Evolutionary conservation across 2,329 filamentous ascomycete genomes (phyloP), one percentile per base, ranked within the genome.

Genomic region (Aspergillus costaricaensis): DNA sequence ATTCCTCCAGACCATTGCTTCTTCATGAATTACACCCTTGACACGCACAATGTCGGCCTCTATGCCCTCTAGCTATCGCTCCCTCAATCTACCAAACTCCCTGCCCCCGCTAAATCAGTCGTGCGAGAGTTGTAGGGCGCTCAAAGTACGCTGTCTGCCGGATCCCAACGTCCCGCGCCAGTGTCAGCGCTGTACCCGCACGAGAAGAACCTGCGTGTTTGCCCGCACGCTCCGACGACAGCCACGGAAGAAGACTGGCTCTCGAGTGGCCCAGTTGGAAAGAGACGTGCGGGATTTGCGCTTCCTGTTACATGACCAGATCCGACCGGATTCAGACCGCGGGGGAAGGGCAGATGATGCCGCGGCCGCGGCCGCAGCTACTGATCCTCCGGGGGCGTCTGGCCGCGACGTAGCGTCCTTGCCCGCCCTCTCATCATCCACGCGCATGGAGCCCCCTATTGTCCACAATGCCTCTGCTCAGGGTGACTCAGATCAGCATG

Each of bases 231-330:
- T 55, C 17, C 38, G 52, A 32, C 52, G 52, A 10, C 52, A 55
- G 39, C 52, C 52, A 21, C 52, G 52, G 23, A 55, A 55, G 41
- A 55, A 55, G 36, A 55, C 52, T n/a, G 52, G 52, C 17, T 55
- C 52, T 19, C 52, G 52, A 30, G 52, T 55, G 15, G 52, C 52
- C 12, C 52, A 55, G 52, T n/a, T 55, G 21, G 52, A 55, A 21
- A 44, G 44, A 21, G 52, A 55, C 6, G 38, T 55, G n/a, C 38
- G 52, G 12, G 52, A 55, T 21, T 32, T 55, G 27, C 52, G 52
- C 38, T 41, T 39, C 3, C n/a, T 55, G 5, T 25, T 55, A n/a
- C 52, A 55, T n/a, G 52, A 44, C n/a, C 52, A 55, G 39, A 44
- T 44, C 15, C 23, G 38, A 2, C 8, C 25, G 4, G 43, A 23